phyloP scores from a whole-genome alignment of 768 basidiomycete species.

The Serpula lacrymans region DNA sequence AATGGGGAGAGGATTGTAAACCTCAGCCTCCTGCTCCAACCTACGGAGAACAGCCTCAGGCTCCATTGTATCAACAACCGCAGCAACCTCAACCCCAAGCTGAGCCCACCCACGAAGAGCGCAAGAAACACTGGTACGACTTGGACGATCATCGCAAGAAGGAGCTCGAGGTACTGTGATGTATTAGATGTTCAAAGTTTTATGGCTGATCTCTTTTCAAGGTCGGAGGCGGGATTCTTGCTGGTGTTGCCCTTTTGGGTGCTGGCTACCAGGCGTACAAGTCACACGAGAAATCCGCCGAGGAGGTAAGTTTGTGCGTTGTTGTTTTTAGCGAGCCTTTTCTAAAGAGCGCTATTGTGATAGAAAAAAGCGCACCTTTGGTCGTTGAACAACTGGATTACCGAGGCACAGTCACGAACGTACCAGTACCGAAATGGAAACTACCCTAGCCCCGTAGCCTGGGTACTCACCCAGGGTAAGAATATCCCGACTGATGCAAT shows the following conservation, averaged over 20 bases:
- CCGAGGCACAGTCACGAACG: constrained; percentile 55
- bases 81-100: constrained; percentile 12
- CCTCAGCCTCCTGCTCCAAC: constrained; percentile 1
- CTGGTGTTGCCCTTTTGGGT: constrained; percentile 49
- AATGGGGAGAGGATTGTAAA: constrained; percentile 17
- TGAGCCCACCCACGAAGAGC: constrained; percentile 38
- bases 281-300: constrained; percentile 50
- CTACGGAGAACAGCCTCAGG: constrained; percentile 18
- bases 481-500: constrained; percentile 59
- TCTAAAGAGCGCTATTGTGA: neutral
- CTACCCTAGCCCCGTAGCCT: constrained; percentile 48
- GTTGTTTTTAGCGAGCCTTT: neutral
- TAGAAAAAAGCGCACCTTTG: constrained; percentile 52
- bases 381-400: constrained; percentile 51
- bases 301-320: constrained; percentile 41
- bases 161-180: constrained; percentile 45
- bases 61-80: constrained; percentile 26
- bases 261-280: constrained; percentile 53
- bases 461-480: constrained; percentile 60
- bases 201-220: constrained; percentile 22
- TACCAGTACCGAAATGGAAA: constrained; percentile 42
- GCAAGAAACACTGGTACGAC: constrained; percentile 54
- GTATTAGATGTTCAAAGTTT: constrained; percentile 2
- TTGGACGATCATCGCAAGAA: constrained; percentile 55
- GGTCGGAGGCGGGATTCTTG: constrained; percentile 64